phyloP scores from a whole-genome alignment of 352 stramenopile species.

The Globisporangium viniferum region DNA sequence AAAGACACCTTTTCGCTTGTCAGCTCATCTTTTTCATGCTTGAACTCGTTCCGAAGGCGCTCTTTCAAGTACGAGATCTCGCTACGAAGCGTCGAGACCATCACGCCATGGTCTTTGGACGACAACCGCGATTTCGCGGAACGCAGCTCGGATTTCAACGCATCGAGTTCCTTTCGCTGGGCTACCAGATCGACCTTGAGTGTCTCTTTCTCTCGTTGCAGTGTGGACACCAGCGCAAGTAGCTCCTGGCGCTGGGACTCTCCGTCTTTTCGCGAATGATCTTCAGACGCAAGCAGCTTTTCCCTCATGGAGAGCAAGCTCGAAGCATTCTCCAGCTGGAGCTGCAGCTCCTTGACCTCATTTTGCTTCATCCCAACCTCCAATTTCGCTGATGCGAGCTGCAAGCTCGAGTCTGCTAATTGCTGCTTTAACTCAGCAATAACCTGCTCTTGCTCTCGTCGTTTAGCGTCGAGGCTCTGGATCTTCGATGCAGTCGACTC shows the following conservation, averaged over 20 bases:
- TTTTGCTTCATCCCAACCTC: constrained; percentile 43
- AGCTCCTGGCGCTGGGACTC: constrained; percentile 49
- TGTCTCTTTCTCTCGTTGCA: constrained; percentile 41
- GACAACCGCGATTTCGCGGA: constrained; percentile 35
- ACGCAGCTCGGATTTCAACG: constrained; percentile 30
- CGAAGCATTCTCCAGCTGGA: constrained; percentile 42
- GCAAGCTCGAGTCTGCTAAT: constrained; percentile 20
- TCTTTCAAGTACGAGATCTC: constrained; percentile 65
- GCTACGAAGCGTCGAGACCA: constrained; percentile 58
- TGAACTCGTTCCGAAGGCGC: constrained; percentile 53
- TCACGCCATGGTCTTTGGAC: constrained; percentile 45
- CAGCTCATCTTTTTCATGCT: constrained; percentile 54
- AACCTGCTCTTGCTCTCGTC: constrained; percentile 22
- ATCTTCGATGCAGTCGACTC: constrained; percentile 31
- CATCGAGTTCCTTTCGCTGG: constrained; percentile 28
- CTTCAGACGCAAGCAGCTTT: constrained; percentile 48
- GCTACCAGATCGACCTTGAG: constrained; percentile 24
- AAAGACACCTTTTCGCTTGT: constrained; percentile 35
- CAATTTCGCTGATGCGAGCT: constrained; percentile 27
- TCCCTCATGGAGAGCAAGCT: constrained; percentile 41
- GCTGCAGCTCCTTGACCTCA: constrained; percentile 48
- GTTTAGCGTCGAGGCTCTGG: constrained; percentile 29
- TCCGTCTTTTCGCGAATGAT: constrained; percentile 32
- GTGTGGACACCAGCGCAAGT: constrained; percentile 28
- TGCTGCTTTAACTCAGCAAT: constrained; percentile 38